phyloP scores from a whole-genome alignment of 2,329 filamentous ascomycete species.

The Teratosphaeria viscida region DNA sequence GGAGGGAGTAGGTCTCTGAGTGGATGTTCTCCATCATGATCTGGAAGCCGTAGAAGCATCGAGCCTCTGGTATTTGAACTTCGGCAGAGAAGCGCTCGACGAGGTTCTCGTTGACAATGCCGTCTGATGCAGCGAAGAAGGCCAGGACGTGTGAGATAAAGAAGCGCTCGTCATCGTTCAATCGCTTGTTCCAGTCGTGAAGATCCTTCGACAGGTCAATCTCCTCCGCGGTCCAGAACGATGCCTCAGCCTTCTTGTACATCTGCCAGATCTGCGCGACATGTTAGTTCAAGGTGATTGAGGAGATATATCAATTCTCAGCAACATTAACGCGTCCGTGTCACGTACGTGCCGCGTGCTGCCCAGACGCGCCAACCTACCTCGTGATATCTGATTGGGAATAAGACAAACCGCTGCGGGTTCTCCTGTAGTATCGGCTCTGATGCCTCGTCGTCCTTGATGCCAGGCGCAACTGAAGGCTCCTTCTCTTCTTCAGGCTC shows the following conservation, averaged over 20 bases:
- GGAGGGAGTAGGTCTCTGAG: slow-evolving; percentile 96
- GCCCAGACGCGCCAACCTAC: slow-evolving; percentile 45
- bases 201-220: slow-evolving; percentile 98
- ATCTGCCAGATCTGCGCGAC: slow-evolving; percentile 90
- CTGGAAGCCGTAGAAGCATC: slow-evolving; percentile 99
- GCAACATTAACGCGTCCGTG: slow-evolving; percentile 19
- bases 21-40: slow-evolving; percentile 99
- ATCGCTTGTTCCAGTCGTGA: slow-evolving; percentile 96
- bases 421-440: slow-evolving; percentile 95
- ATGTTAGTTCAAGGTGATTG: slow-evolving; percentile 11
- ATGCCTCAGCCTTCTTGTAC: slow-evolving; percentile 99
- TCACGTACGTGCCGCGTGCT: neutral
- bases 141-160: slow-evolving; percentile 98
- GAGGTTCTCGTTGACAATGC: slow-evolving; percentile 99
- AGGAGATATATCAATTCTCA: slow-evolving; percentile 1
- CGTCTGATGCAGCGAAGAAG: slow-evolving; percentile 97
- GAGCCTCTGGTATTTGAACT: slow-evolving; percentile 93
- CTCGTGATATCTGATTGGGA: slow-evolving; percentile 99
- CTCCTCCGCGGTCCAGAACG: slow-evolving; percentile 99
- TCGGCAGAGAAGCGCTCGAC: slow-evolving; percentile 95
- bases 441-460: slow-evolving; percentile 58
- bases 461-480: slow-evolving; percentile 40
- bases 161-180: slow-evolving; percentile 95
- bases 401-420: slow-evolving; percentile 89
- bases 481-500: slow-evolving; percentile 15